Conservation (phyloP, 2,329 filamentous ascomycete species). For the Dactylellina cionopaga region DNA sequence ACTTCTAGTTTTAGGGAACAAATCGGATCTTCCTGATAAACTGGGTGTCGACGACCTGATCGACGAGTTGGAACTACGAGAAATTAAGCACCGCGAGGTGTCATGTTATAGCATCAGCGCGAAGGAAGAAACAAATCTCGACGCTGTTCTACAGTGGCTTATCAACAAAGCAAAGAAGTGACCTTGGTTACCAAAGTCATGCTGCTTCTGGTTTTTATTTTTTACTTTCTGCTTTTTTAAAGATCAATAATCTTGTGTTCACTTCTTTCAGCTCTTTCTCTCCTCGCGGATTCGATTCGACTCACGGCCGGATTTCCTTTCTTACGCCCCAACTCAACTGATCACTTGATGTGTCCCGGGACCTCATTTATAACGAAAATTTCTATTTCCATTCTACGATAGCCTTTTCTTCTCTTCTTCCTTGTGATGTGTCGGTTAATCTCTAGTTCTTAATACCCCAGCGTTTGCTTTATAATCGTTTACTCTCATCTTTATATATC, state of each 20-base stretch:
- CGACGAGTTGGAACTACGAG: conserved; percentile 87
- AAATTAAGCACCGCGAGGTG: conserved; percentile 89
- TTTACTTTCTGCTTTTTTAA: neutral
- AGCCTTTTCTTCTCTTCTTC: conserved; percentile 18
- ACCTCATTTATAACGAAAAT: conserved; percentile 41
- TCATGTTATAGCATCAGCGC: conserved; percentile 99
- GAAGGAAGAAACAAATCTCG: conserved; percentile 98
- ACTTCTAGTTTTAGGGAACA: conserved; percentile 93
- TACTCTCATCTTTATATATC: conserved; percentile 31
- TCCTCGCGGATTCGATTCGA: conserved; percentile 35
- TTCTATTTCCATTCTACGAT: conserved; percentile 25
- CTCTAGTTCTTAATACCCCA: conserved; percentile 52
- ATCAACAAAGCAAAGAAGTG: conserved; percentile 85
- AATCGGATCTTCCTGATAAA: conserved; percentile 92
- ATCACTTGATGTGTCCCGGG: conserved; percentile 52
- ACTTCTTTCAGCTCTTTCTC: conserved; percentile 2
- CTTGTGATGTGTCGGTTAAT: conserved; percentile 24
- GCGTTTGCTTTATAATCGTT: conserved; percentile 36
- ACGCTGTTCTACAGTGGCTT: conserved; percentile 95
- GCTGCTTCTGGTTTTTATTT: conserved; percentile 12
- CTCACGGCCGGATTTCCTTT: conserved; percentile 34
- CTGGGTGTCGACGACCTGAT: conserved; percentile 94
- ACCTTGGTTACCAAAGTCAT: conserved; percentile 56
- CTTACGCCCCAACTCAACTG: conserved; percentile 35
- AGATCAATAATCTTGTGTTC: neutral